phyloP scores from a whole-genome alignment of 2,329 filamentous ascomycete genomes.

The Aspergillus puulaauensis region DNA sequence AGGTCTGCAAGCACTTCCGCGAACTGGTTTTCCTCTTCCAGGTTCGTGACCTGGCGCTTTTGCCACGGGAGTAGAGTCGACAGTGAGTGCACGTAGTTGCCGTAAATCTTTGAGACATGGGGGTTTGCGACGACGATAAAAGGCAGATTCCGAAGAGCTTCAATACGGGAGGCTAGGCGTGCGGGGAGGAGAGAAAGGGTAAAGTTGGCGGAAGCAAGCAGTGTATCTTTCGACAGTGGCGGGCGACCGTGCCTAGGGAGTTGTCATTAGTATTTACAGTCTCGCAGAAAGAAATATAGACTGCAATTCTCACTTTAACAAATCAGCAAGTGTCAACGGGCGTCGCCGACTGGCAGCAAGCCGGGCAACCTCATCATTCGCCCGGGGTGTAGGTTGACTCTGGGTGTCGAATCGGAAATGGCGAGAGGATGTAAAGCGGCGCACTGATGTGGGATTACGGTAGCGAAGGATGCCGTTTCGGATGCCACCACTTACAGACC shows the following conservation, averaged over 20 bases:
- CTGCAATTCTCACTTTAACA: constrained; percentile 69
- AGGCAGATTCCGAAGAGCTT: constrained; percentile 86
- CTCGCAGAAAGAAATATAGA: neutral
- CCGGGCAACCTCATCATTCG: constrained; percentile 74
- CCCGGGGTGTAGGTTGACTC: constrained; percentile 51
- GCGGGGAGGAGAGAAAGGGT: constrained; percentile 89
- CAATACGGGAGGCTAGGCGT: constrained; percentile 88
- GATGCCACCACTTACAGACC: constrained; percentile 11
- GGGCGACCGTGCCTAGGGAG: constrained; percentile 69
- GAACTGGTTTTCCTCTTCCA: constrained; percentile 87
- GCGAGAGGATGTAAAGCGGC: constrained; percentile 22
- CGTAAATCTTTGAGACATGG: constrained; percentile 89
- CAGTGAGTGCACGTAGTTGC: constrained; percentile 92
- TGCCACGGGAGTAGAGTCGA: constrained; percentile 86
- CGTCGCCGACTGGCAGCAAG: constrained; percentile 78
- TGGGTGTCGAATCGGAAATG: constrained; percentile 33
- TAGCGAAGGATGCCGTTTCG: neutral
- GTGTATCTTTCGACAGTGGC: constrained; percentile 73
- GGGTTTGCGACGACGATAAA: constrained; percentile 99
- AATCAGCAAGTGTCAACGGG: constrained; percentile 78
- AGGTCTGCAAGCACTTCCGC: constrained; percentile 91
- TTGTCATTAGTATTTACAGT: neutral
- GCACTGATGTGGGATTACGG: constrained; percentile 5
- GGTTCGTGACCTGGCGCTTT: constrained; percentile 67
- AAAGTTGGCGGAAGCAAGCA: constrained; percentile 92